Evolutionary conservation across 202 grass and related monocot species (phyloP), one percentile per base, ranked within the genome.

Genomic region (Miscanthus sacchariflorus): DNA sequence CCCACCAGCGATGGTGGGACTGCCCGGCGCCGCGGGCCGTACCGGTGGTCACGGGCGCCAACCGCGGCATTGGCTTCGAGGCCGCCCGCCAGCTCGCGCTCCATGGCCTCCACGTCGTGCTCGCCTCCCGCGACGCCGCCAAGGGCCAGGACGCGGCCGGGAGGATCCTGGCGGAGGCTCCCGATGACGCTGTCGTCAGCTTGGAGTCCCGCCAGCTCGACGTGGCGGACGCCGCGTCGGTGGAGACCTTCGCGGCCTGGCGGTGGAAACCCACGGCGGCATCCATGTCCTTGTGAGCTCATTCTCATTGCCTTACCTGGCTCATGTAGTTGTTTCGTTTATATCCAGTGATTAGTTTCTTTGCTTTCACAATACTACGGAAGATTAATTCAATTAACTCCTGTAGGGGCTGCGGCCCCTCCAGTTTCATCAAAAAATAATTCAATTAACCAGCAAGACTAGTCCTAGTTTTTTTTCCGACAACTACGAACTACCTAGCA

Each of bases 51-150:
- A 96, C 97, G 24, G 94, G 94, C 39, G 94, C 92, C 15, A 96
- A 89, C 79, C 86, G 91, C 15, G 97, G 94, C 61, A 93, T 96
- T 61, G 97, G 94, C 40, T 96, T 87, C 85, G 97, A 95, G 87
- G 90, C 89, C 54, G 90, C 91, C 11, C 91, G 79, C 27, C 89
- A 95, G 88, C 90, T 96, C 74, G 91, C 94, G 42, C 36, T 23
- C 40, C 87, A 99, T 49, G 88, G 92, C 17, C 78, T 96, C 40
- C 89, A 93, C 83, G 94, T 99, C 71, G 81, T 99, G 43, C 91
- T 99, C 72, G 81, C 93, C 81, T 87, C 93, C 63, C 90, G 91
- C 28, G 91, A 93, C 65, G 64, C 88, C 66, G 67, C 61, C 30
- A 88, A 68, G 17, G 88, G 90, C 27, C 38, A 59, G 39, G 76